A percentile compares a stretch with the other conserved stretches of the same genome.
phyloP scores from a whole-genome alignment of 441 rosid species.

The Adansonia rubrostipa region DNA sequence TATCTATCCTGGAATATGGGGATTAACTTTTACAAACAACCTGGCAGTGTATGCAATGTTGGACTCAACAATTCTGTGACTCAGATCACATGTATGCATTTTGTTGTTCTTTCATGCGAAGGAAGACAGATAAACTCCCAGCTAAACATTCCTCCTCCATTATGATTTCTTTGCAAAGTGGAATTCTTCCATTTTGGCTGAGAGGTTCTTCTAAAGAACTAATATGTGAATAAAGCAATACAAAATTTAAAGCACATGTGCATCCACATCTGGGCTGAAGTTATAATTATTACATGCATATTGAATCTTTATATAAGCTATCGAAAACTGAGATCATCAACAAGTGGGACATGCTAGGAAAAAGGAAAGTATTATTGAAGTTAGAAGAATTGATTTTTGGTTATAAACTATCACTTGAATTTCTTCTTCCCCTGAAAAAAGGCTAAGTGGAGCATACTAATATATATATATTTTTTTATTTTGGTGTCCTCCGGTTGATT shows the following conservation, averaged over 20 bases:
- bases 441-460: not conserved
- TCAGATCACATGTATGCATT: too few species aligned
- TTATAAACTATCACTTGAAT: not conserved
- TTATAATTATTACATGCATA: not conserved
- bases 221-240: not conserved
- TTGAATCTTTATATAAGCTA: not conserved
- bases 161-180: not conserved
- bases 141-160: not conserved
- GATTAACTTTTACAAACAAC: not conserved
- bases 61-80: not conserved
- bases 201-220: not conserved
- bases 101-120: not conserved
- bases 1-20: not conserved
- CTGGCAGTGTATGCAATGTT: not conserved
- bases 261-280: not conserved
- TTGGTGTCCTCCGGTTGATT: conserved; percentile 1
- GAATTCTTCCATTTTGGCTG: not conserved
- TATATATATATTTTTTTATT: not conserved
- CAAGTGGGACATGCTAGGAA: not conserved
- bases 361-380: not conserved
- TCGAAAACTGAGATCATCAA: not conserved
- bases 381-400: not conserved
- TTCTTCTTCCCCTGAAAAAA: not conserved
- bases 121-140: not conserved
- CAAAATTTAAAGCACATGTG: not conserved